Conservation (phyloP, 768 basidiomycete genomes). For the Gloeopeniophorella convolvens region DNA sequence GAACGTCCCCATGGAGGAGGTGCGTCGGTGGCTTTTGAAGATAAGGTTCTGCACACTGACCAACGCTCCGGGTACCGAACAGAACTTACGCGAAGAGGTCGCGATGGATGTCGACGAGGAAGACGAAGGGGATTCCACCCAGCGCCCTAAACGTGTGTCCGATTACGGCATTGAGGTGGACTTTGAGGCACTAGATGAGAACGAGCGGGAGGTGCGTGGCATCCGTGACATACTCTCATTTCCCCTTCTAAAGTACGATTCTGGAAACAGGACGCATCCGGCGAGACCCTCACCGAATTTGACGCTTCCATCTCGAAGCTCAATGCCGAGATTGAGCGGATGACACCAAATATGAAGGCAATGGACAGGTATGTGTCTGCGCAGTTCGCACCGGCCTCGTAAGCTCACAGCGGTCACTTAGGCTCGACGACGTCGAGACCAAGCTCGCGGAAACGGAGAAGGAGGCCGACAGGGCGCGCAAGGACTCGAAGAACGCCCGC, state of each 20-base stretch:
- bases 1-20: constrained; percentile 95
- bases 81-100: constrained; percentile 80
- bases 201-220: constrained; percentile 56
- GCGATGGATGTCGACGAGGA: constrained; percentile 92
- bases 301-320: constrained; percentile 69
- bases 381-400: not conserved
- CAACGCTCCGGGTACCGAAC: not conserved
- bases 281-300: constrained; percentile 60
- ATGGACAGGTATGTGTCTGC: constrained; percentile 64
- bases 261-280: constrained; percentile 46
- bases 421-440: constrained; percentile 77
- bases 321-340: constrained; percentile 75
- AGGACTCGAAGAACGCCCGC: constrained; percentile 83
- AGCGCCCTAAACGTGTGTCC: constrained; percentile 60
- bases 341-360: constrained; percentile 97
- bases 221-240: not conserved
- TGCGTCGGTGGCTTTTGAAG: constrained; percentile 27
- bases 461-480: constrained; percentile 88
- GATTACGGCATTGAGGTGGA: constrained; percentile 90
- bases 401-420: constrained; percentile 23
- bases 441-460: constrained; percentile 85
- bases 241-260: too few species aligned
- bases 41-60: not conserved
- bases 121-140: constrained; percentile 58
- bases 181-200: constrained; percentile 67